phyloP scores from a whole-genome alignment of 805 yeast species.

The Ogataea allantospora region DNA sequence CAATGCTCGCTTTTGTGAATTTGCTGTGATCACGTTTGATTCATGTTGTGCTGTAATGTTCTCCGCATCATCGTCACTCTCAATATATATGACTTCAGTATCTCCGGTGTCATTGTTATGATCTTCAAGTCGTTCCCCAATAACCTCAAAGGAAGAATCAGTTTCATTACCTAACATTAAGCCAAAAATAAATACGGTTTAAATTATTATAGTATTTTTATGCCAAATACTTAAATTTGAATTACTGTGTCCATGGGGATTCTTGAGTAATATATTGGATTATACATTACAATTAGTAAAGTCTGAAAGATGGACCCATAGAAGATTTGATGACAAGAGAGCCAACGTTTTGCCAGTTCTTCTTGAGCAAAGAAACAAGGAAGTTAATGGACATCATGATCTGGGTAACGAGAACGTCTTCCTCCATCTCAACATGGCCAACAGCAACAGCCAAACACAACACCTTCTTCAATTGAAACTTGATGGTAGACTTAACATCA shows the following conservation, averaged over 20 bases:
- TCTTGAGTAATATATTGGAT: background rate
- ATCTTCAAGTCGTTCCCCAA: slow-evolving; percentile 2
- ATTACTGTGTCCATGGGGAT: too few relatives aligned
- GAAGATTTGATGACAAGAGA: slow-evolving; percentile 98
- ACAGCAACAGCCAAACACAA: slow-evolving; percentile 99
- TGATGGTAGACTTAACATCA: slow-evolving; percentile 98
- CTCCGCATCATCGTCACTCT: slow-evolving; percentile 14
- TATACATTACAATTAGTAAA: slow-evolving; percentile 64
- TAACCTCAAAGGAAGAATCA: slow-evolving; percentile 12
- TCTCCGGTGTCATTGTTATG: background rate
- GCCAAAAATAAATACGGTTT: background rate
- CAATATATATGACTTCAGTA: slow-evolving; percentile 13
- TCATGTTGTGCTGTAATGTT: too few relatives aligned
- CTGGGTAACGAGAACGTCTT: slow-evolving; percentile 94
- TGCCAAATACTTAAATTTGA: too few relatives aligned
- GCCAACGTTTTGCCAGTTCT: slow-evolving; percentile 99
- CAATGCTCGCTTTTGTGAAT: slow-evolving; percentile 5
- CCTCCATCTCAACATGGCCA: slow-evolving; percentile 99
- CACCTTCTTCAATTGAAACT: slow-evolving; percentile 99
- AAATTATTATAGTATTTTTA: too few relatives aligned
- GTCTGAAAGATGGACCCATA: slow-evolving; percentile 99
- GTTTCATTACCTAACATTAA: slow-evolving; percentile 11
- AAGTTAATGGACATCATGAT: slow-evolving; percentile 98
- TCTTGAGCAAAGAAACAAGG: slow-evolving; percentile 98
- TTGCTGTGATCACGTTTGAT: background rate